Percentiles rank a stretch among this genome's conserved stretches.
Evolutionary conservation across 2,329 filamentous ascomycete species (phyloP).

Genomic region (Pestalotiopsis sp.): DNA sequence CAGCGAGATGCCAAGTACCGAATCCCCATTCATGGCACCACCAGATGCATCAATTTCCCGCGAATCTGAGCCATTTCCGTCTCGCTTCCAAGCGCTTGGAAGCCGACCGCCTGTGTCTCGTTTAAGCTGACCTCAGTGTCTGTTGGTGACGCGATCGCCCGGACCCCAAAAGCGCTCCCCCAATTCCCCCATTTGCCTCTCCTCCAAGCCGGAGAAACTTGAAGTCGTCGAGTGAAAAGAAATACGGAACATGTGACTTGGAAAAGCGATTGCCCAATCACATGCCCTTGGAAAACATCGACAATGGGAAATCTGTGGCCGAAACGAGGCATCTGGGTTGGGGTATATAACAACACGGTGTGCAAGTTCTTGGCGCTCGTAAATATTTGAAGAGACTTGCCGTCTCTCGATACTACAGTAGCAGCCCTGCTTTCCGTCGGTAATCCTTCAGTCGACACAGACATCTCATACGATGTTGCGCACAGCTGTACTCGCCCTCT

Average conservation of each 20-base stretch:
- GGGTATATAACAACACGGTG: background rate
- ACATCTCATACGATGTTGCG: background rate
- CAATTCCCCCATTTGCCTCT: background rate
- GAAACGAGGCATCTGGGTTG: conserved; percentile 4
- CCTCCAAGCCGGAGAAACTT: conserved; percentile 10
- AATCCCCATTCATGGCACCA: background rate
- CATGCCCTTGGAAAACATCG: background rate
- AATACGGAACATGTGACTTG: background rate
- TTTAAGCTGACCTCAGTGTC: background rate
- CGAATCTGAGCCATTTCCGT: conserved; percentile 5
- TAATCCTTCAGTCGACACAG: background rate
- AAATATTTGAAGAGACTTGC: background rate
- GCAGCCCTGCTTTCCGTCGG: background rate
- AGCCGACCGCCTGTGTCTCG: background rate
- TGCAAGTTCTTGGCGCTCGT: background rate
- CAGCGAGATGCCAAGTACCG: background rate
- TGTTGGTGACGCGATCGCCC: background rate
- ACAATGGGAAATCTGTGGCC: conserved; percentile 1
- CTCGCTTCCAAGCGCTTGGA: background rate
- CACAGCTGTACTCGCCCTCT: background rate
- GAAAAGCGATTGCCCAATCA: conserved; percentile 4
- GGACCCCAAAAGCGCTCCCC: background rate
- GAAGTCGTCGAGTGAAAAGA: background rate
- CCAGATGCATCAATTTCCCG: background rate
- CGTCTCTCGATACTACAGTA: background rate